Conservation (phyloP, 2,329 filamentous ascomycete genomes). For the Lecanosticta acicola region DNA sequence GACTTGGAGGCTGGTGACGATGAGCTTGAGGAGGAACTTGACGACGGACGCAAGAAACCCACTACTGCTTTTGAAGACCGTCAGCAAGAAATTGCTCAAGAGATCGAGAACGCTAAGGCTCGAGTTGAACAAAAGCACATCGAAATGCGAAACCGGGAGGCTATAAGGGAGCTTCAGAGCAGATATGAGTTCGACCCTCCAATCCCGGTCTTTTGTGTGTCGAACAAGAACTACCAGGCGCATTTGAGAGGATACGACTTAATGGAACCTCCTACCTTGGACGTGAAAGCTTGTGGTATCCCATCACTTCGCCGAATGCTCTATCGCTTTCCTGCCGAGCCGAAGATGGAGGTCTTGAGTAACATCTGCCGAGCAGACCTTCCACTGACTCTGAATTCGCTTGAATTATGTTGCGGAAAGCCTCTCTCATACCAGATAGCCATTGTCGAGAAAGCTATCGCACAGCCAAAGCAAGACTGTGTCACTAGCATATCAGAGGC, state of each 20-base stretch:
- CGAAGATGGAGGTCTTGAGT: background rate
- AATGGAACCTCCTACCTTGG: conserved; percentile 10
- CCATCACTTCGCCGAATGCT: conserved; percentile 16
- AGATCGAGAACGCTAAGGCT: background rate
- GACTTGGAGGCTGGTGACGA: background rate
- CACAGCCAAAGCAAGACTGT: background rate
- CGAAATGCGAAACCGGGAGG: background rate
- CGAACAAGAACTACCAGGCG: conserved; percentile 18
- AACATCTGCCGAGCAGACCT: background rate
- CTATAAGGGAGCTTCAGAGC: background rate
- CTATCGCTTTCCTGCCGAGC: conserved; percentile 3
- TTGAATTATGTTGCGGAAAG: background rate
- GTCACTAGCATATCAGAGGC: background rate
- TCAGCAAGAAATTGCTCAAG: background rate
- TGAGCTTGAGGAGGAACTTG: background rate
- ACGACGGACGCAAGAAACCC: background rate
- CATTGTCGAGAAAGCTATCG: background rate
- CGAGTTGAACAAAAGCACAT: background rate
- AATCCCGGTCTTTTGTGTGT: conserved; percentile 15
- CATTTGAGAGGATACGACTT: conserved; percentile 10
- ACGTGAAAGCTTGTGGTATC: conserved; percentile 18
- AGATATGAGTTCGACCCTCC: conserved; percentile 14
- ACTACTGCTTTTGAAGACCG: background rate
- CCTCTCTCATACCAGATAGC: background rate
- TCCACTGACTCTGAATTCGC: background rate